Conservation (phyloP, 305 asterid species). For the Fraxinus baroniana region DNA sequence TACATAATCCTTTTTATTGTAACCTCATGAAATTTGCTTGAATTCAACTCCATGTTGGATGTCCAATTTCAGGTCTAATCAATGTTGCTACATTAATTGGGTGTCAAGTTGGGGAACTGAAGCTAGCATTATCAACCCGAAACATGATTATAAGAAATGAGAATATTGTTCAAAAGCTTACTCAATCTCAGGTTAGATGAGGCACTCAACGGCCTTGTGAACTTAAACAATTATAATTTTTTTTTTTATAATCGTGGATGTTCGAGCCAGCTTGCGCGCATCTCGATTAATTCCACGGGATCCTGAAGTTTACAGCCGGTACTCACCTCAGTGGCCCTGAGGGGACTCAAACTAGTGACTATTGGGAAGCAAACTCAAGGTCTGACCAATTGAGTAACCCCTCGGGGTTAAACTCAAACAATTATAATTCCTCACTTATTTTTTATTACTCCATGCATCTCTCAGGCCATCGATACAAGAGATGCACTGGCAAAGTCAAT, state of each 20-base stretch:
- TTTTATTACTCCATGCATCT: constrained; percentile 21
- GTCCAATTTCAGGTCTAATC: constrained; percentile 55
- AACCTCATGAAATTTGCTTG: constrained; percentile 18
- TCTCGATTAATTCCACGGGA: no score
- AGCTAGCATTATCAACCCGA: constrained; percentile 85
- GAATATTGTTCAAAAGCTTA: constrained; percentile 75
- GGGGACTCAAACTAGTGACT: no score
- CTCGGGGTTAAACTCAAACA: neutral
- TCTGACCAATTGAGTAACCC: no score
- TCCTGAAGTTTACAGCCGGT: no score
- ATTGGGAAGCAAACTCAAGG: no score
- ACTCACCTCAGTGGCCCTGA: no score
- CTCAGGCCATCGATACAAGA: constrained; percentile 86
- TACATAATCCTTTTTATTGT: neutral
- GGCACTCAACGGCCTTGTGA: neutral
- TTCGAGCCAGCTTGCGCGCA: no score
- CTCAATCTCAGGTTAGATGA: constrained; percentile 68
- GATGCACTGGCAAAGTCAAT: constrained; percentile 95
- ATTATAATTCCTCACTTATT: neutral
- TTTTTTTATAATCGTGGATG: no score
- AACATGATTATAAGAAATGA: constrained; percentile 89
- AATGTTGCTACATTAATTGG: constrained; percentile 73
- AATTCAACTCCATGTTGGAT: constrained; percentile 2
- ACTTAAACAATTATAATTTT: no score
- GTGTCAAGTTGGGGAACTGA: constrained; percentile 65